phyloP scores from a whole-genome alignment of 441 rosid genomes.

The Isatis lusitanica region DNA sequence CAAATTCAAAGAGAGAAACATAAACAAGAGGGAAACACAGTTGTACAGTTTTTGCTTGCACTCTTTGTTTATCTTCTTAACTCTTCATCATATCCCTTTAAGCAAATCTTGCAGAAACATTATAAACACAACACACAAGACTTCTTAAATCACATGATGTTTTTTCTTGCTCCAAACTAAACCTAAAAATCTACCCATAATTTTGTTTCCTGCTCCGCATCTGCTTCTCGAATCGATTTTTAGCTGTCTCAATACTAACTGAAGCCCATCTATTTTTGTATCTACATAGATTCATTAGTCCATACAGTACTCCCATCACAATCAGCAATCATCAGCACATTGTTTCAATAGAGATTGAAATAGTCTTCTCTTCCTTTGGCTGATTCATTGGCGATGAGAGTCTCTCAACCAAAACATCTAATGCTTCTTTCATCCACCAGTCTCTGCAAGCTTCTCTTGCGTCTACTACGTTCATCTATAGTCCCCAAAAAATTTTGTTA shows the following conservation, averaged over 20 bases:
- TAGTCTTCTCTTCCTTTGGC: slow-evolving; percentile 31
- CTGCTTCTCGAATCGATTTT: neutral
- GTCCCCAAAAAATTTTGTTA: neutral
- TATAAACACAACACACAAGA: slow-evolving; percentile 36
- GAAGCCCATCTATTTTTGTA: slow-evolving; percentile 25
- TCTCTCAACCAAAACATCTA: slow-evolving; percentile 62
- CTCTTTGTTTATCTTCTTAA: slow-evolving; percentile 11
- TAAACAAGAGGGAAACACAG: slow-evolving; percentile 33
- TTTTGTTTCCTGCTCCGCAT: slow-evolving; percentile 14
- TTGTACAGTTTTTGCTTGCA: slow-evolving; percentile 34
- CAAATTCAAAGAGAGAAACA: slow-evolving; percentile 26
- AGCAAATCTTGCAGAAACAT: slow-evolving; percentile 36
- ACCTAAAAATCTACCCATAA: slow-evolving; percentile 18
- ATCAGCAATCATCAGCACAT: slow-evolving; percentile 31
- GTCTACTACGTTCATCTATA: slow-evolving; percentile 61
- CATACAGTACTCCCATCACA: slow-evolving; percentile 12
- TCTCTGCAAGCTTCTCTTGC: slow-evolving; percentile 85
- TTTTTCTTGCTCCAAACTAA: slow-evolving; percentile 19
- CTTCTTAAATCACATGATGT: slow-evolving; percentile 29
- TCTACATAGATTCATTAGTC: slow-evolving; percentile 33
- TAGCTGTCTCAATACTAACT: slow-evolving; percentile 11
- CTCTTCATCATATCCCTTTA: slow-evolving; percentile 8
- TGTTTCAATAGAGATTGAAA: slow-evolving; percentile 37
- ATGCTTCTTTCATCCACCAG: slow-evolving; percentile 98
- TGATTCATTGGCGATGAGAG: slow-evolving; percentile 35